phyloP scores from a whole-genome alignment of 2,329 filamentous ascomycete species.

The Drechmeria coniospora region DNA sequence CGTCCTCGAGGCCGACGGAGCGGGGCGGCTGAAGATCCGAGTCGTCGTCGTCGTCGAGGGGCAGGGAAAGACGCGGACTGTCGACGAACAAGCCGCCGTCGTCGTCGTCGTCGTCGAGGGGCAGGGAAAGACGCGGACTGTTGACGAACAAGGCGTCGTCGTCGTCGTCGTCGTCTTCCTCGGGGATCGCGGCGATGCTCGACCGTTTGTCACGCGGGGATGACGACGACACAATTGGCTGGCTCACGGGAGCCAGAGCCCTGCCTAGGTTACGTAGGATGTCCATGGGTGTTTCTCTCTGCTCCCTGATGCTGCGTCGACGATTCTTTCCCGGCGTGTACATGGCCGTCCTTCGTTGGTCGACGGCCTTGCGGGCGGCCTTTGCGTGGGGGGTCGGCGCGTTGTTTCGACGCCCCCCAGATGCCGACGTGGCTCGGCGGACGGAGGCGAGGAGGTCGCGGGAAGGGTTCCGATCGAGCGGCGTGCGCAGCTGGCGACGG shows the following conservation, averaged over 20 bases:
- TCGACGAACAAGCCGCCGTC: slow-evolving; percentile 34
- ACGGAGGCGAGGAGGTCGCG: slow-evolving; percentile 23
- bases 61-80: slow-evolving; percentile 39
- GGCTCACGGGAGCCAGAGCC: slow-evolving; percentile 33
- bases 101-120: slow-evolving; percentile 32
- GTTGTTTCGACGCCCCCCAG: slow-evolving; percentile 24
- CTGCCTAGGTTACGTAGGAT: slow-evolving; percentile 38
- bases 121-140: slow-evolving; percentile 39
- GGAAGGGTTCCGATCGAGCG: slow-evolving; percentile 20
- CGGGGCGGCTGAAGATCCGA: slow-evolving; percentile 36
- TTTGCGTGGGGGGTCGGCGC: slow-evolving; percentile 44
- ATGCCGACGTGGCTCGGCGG: slow-evolving; percentile 27
- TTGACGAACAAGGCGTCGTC: slow-evolving; percentile 34
- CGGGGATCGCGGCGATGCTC: slow-evolving; percentile 13
- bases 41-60: slow-evolving; percentile 34
- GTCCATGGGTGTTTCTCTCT: slow-evolving; percentile 40
- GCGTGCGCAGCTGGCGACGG: slow-evolving; percentile 25
- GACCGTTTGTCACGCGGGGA: slow-evolving; percentile 17
- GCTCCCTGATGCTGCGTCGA: slow-evolving; percentile 39
- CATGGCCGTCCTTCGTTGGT: slow-evolving; percentile 41
- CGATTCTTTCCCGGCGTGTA: slow-evolving; percentile 44
- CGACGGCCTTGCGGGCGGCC: slow-evolving; percentile 41
- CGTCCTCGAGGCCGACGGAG: slow-evolving; percentile 39
- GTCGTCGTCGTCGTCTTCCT: slow-evolving; percentile 26
- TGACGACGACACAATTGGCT: slow-evolving; percentile 30